Evolutionary conservation across 768 basidiomycete species (phyloP).

Genomic region (Podaxis sp.): DNA sequence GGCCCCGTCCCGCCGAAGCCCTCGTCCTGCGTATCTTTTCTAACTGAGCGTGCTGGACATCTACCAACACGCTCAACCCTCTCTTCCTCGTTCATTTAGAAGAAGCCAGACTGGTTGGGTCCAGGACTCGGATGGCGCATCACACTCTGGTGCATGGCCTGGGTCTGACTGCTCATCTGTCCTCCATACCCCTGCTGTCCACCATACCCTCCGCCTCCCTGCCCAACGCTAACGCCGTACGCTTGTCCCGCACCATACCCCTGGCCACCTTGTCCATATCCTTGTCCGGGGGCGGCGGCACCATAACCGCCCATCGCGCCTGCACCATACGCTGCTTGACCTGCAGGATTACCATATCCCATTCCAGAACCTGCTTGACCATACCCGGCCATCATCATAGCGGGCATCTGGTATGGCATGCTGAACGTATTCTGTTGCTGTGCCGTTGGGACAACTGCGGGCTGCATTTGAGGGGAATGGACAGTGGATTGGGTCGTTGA

Average conservation of each 20-base stretch:
- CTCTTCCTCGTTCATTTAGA: background rate
- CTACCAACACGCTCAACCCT: background rate
- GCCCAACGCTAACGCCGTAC: slow-evolving; percentile 36
- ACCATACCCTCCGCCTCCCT: slow-evolving; percentile 16
- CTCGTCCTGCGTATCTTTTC: background rate
- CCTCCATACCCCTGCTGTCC: slow-evolving; percentile 24
- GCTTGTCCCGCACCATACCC: slow-evolving; percentile 24
- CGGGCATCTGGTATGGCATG: slow-evolving; percentile 58
- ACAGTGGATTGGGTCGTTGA: slow-evolving; percentile 31
- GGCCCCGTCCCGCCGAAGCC: slow-evolving; percentile 1
- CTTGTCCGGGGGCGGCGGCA: slow-evolving; percentile 29
- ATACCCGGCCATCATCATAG: slow-evolving; percentile 59
- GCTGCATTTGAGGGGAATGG: slow-evolving; percentile 39
- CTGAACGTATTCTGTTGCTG: slow-evolving; percentile 42
- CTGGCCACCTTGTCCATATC: slow-evolving; percentile 52
- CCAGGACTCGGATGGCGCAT: slow-evolving; percentile 79
- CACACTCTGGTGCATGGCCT: slow-evolving; percentile 83
- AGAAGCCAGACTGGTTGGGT: slow-evolving; percentile 26
- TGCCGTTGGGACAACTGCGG: slow-evolving; percentile 20
- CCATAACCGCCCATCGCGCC: slow-evolving; percentile 17
- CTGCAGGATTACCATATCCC: slow-evolving; percentile 11
- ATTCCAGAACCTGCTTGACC: slow-evolving; percentile 20
- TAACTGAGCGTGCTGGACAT: background rate
- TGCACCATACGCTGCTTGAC: slow-evolving; percentile 10
- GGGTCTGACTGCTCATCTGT: slow-evolving; percentile 41